Base-by-base conservation (phyloP, 257 asterid species). In the Orobanche coerulescens region DNA sequence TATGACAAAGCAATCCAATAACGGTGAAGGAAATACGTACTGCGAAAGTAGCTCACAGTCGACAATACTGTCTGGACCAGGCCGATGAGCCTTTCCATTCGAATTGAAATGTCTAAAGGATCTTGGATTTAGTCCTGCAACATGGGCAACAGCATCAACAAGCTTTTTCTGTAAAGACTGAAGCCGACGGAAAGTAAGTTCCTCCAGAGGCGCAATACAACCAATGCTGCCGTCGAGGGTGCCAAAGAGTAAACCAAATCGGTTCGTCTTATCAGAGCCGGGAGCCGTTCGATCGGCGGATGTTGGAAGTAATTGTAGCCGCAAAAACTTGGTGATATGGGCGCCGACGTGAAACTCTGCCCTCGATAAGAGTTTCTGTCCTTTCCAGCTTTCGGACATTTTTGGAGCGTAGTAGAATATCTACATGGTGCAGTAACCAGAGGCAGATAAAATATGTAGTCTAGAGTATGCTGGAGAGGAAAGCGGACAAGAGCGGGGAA, bases 331-430 rank as follows among this genome's bases (percentile, higher is more conserved):
- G 56, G 97, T 88, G 74, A 88, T 78, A 22, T 85, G 94, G 59
- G 97, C 84, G 24, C 97, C 98, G 37, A 92, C 82, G 57, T 88
- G 97, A 76, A 92, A 92, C 84, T 92, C 98, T 1, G 98, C 97
- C 76, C 95, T 84, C 2, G 95, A 81, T 13, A 88, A 82, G 68
- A 92, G 97, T 58, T 92, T 92, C 86, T 88, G 95, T 25, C 98
- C 98, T 77, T 84, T 92, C 98, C 98, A 92, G 79, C 98, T 92
- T 65, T 92, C 95, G 5, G 87, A 78, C 74, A 81, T 66, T 77
- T 92, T 92, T 37, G 97, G 98, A 52, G 98, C 94, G 57, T 92
- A 92, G 71, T 87, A 92, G 76, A 92, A 88, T 67, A 92, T 77
- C 96, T 91, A 71, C 49, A 58, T 50, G 66, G 71, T 37, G 67